Conservation (phyloP, 1,284 basidiomycete genomes). For the Marasmius tenuissimus region DNA sequence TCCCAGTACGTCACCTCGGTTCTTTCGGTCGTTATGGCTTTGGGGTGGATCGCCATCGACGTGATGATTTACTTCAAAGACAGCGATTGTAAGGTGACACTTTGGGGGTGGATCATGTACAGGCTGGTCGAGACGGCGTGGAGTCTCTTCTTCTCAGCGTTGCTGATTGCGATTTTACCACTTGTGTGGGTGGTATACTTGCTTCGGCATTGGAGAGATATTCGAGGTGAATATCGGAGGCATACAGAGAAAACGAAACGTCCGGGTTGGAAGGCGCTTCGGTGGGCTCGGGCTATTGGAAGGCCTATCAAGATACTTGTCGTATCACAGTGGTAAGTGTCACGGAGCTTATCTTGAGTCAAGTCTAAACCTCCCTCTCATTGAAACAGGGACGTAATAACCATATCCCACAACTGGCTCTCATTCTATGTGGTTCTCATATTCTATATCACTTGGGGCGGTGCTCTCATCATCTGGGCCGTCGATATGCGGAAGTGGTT, state of each 20-base stretch:
- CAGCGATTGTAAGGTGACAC: neutral
- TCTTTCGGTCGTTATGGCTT: constrained; percentile 3
- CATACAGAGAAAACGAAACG: constrained; percentile 8
- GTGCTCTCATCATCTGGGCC: constrained; percentile 4
- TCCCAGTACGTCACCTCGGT: neutral
- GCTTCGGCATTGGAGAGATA: constrained; percentile 11
- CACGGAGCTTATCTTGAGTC: neutral
- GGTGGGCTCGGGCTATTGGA: constrained; percentile 5
- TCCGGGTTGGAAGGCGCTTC: constrained; percentile 1
- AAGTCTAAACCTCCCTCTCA: no score
- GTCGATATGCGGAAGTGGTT: constrained; percentile 4
- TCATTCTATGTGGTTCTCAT: constrained; percentile 2
- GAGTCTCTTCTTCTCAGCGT: constrained; percentile 2
- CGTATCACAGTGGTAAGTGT: constrained; percentile 8
- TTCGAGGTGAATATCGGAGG: constrained; percentile 9
- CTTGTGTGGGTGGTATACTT: constrained; percentile 10
- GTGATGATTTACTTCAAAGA: constrained; percentile 9
- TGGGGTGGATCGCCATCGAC: constrained; percentile 5
- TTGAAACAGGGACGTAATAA: constrained; percentile 8
- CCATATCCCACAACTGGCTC: constrained; percentile 10
- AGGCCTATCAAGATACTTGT: constrained; percentile 4
- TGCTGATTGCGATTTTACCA: neutral
- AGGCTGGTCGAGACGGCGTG: neutral
- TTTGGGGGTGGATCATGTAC: constrained; percentile 8
- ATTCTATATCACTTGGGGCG: constrained; percentile 8